Conservation (phyloP, 2,329 filamentous ascomycete genomes). For the Penicillium sp. region DNA sequence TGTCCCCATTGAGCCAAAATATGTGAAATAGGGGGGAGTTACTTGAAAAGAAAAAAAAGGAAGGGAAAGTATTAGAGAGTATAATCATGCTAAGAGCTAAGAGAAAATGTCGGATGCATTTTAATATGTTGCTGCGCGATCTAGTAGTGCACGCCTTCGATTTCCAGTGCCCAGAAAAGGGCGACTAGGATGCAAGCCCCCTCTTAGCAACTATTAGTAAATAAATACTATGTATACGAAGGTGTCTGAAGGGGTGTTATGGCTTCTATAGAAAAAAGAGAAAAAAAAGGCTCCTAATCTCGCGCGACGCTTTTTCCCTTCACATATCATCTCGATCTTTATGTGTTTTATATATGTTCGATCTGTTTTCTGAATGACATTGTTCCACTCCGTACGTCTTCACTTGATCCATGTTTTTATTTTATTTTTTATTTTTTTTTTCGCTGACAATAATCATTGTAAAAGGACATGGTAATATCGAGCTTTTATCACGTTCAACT, state of each 20-base stretch:
- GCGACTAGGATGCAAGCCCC: not conserved
- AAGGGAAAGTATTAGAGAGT: too few species aligned
- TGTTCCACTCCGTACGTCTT: not conserved
- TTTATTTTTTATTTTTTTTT: too few species aligned
- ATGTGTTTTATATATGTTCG: not conserved
- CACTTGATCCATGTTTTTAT: not conserved
- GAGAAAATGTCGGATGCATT: not conserved
- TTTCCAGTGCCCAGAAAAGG: not conserved
- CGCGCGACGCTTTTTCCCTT: not conserved
- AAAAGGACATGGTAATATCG: not conserved
- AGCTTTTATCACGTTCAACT: not conserved
- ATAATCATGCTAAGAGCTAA: not conserved
- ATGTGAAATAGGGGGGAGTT: not conserved
- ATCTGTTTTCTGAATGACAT: not conserved
- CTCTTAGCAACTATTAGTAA: not conserved
- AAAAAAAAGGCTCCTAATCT: not conserved
- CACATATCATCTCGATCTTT: not conserved
- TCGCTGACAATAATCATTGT: not conserved
- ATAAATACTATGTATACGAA: not conserved
- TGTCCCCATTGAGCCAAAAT: slow-evolving; percentile 16
- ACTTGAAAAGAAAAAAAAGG: not conserved
- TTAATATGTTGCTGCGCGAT: not conserved
- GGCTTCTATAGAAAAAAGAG: not conserved
- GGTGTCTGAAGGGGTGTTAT: not conserved
- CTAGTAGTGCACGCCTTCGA: not conserved